Evolutionary conservation across 169 alveolate species (phyloP), one percentile per base, ranked within the genome.

Genomic region (Theileria orientalis): DNA sequence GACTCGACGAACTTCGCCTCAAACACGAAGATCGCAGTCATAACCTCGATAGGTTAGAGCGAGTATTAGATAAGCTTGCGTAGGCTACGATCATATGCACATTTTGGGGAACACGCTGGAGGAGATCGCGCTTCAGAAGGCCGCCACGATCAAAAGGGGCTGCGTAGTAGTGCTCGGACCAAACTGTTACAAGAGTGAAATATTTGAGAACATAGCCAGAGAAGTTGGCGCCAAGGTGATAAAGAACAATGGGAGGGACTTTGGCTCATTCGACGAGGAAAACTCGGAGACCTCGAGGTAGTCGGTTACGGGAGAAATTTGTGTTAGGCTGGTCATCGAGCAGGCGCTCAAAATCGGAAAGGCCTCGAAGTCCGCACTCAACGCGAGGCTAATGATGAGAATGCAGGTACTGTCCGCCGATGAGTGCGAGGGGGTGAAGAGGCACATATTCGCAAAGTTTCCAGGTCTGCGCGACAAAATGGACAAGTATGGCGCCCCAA

Each of bases 81-180:
- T 69, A 80, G 88, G 90, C 27, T 86, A 78, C 71, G 99, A 96
- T 51, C 99, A 96, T 74, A 68, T 67, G 32, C 80, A 90, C n/a
- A 57, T 90, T 13, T 85, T 96, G 37, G 99, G 99, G 2, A 51
- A 80, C 42, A 91, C 97, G 0, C 61, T 94, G 19, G 92, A 82
- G 30, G 69, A 63, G 64, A 94, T 94, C 30, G 96, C 98, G 1
- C 32, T 51, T 25, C 94, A 94, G 66, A 94, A 95, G 83, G 95
- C 97, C 9, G 98, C 97, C 21, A 92, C 94, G 13, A 90, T 95
- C 46, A 94, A 95, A 60, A 51, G 82, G 21, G 72, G 75, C 16
- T 44, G 76, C 9, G 91, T 94, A 6, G 89, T 85, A 9, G 89
- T 95, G n/a, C 42, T 94, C 14, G 98, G 97, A 0, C 98, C 98